Percentiles rank a stretch among this genome's conserved stretches.
These are phyloP conservation scores for Astrocystis sublimbata DNA, from an alignment of 495 filamentous ascomycete genomes.

Conservation along the genomic window DNA sequence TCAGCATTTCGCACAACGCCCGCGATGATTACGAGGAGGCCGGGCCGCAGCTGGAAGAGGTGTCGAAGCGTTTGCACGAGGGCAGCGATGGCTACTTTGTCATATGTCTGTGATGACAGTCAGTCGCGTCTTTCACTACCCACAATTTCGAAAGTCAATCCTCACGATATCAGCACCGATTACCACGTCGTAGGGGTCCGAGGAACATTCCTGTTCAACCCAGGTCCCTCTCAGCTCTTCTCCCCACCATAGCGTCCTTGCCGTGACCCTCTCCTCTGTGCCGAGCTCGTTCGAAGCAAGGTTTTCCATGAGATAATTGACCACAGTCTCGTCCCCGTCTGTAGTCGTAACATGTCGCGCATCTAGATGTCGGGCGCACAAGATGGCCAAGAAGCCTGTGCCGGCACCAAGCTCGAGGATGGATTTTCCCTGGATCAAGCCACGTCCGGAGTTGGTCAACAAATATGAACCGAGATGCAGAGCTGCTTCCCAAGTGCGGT, in stretches of 20 bases:
- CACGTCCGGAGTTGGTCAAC: constrained; percentile 23
- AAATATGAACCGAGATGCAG: constrained; percentile 72
- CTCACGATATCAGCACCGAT: constrained; percentile 49
- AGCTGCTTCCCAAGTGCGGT: constrained; percentile 84
- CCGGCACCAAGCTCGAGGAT: constrained; percentile 80
- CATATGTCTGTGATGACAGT: constrained; percentile 30
- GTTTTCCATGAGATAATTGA: constrained; percentile 61
- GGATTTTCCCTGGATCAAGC: constrained; percentile 53
- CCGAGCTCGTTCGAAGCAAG: constrained; percentile 57
- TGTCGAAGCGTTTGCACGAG: constrained; percentile 36
- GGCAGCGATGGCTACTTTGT: constrained; percentile 34
- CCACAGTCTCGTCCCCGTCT: constrained; percentile 68
- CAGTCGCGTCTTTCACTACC: neutral
- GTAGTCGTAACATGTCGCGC: constrained; percentile 65
- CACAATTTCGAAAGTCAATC: neutral
- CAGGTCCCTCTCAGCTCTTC: constrained; percentile 28
- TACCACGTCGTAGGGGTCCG: constrained; percentile 33
- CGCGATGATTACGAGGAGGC: constrained; percentile 34
- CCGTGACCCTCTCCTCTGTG: constrained; percentile 35
- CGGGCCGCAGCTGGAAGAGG: constrained; percentile 31
- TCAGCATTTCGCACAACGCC: constrained; percentile 39
- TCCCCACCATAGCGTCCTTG: constrained; percentile 56
- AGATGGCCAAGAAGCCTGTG: constrained; percentile 73
- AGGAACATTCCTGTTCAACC: constrained; percentile 27
- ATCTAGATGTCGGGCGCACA: constrained; percentile 66